Conservation (phyloP, 1,284 basidiomycete species). For the Schizopora paradoxa region DNA sequence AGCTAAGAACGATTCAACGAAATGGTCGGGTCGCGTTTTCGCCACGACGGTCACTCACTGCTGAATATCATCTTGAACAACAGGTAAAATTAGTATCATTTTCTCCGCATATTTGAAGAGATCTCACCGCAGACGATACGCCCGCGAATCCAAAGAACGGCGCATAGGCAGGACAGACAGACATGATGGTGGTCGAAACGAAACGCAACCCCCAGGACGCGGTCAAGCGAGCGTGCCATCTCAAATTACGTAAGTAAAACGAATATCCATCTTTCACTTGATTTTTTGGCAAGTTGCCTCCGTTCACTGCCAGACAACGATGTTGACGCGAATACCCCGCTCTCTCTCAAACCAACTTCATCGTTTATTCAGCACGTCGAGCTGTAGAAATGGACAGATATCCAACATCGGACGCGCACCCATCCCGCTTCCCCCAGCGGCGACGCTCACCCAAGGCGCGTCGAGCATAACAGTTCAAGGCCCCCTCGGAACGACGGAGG, state of each 20-base stretch:
- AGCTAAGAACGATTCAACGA: constrained; percentile 38
- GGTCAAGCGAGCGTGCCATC: too few species aligned
- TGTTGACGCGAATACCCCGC: constrained; percentile 14
- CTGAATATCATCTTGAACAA: constrained; percentile 82
- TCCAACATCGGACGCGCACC: constrained; percentile 83
- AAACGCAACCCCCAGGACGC: too few species aligned
- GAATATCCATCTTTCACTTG: too few species aligned
- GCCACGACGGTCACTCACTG: constrained; percentile 46
- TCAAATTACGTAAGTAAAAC: too few species aligned
- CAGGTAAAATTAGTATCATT: constrained; percentile 11
- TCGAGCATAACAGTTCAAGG: constrained; percentile 61
- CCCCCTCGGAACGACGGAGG: constrained; percentile 68
- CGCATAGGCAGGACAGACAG: constrained; percentile 72
- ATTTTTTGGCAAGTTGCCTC: too few species aligned
- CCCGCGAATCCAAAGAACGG: constrained; percentile 85
- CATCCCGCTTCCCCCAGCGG: constrained; percentile 63
- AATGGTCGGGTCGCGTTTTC: constrained; percentile 8
- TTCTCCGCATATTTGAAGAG: constrained; percentile 13
- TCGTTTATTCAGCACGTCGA: constrained; percentile 44
- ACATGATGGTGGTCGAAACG: constrained; percentile 36
- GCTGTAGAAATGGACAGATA: constrained; percentile 32
- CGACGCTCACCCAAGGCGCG: constrained; percentile 53
- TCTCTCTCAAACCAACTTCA: constrained; percentile 15
- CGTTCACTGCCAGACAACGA: too few species aligned
- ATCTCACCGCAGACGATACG: constrained; percentile 73